These are phyloP conservation scores for Piromyces finnis DNA, from an alignment of 192 early-diverging fungal genomes.

Conservation along the genomic window DNA sequence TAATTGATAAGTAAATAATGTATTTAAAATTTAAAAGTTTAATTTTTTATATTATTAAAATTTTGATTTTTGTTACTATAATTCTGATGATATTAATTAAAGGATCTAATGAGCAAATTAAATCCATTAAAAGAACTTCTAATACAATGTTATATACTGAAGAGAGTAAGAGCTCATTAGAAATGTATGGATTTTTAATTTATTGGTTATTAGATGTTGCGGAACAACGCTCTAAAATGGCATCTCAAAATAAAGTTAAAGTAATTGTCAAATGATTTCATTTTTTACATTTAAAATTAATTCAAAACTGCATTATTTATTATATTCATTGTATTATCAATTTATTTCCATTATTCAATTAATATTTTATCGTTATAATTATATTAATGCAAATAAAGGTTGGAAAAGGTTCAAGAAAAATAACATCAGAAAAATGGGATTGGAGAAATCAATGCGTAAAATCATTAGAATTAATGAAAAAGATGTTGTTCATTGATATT, in stretches of 20 bases:
- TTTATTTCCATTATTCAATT: too few species aligned
- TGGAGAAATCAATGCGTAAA: constrained; percentile 36
- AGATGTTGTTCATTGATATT: constrained; percentile 36
- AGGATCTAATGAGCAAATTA: constrained; percentile 51
- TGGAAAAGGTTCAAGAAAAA: constrained; percentile 14
- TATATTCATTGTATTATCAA: not conserved
- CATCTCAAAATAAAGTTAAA: constrained; percentile 8
- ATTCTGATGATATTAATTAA: too few species aligned
- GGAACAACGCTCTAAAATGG: constrained; percentile 30
- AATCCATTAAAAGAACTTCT: constrained; percentile 35
- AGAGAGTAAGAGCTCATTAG: constrained; percentile 39
- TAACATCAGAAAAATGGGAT: constrained; percentile 25
- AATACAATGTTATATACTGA: constrained; percentile 47
- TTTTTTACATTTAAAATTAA: too few species aligned
- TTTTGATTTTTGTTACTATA: too few species aligned
- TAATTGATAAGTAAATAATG: too few species aligned
- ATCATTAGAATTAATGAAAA: constrained; percentile 28
- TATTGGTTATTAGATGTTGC: constrained; percentile 60
- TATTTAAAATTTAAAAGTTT: too few species aligned
- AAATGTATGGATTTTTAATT: constrained; percentile 68
- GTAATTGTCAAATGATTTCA: constrained; percentile 4
- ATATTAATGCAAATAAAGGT: too few species aligned
- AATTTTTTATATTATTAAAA: too few species aligned
- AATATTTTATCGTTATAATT: too few species aligned
- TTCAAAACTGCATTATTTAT: too few species aligned